Evolutionary conservation across 2,329 filamentous ascomycete genomes (phyloP), one percentile per base, ranked within the genome.

Genomic region (Myriosclerotinia curreyana): DNA sequence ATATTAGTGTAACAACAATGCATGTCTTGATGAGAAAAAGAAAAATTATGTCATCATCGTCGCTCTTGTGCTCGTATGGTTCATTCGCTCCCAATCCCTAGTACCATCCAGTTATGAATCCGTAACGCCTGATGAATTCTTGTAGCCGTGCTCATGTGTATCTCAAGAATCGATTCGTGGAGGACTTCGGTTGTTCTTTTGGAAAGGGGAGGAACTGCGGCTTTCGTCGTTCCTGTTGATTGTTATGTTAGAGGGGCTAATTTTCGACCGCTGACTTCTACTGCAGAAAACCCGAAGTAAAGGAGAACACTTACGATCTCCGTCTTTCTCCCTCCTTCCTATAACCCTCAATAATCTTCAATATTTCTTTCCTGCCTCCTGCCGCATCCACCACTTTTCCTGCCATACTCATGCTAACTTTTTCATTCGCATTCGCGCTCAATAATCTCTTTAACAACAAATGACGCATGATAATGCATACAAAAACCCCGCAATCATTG

Each of bases 401-500:
- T 6, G 84, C 86, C 84, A 98, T 89, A 73, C 90, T 95, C 95
- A 99, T 98, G 67, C 87, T 93, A 15, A 98, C 89, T 78, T 96
- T 96, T 75, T 94, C 87, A 67, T 86, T 85, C 3, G 90, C 87
- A 73, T 92, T 89, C 11, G 91, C 92, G 69, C 83, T 85, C 65
- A 99, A 79, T 31, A 99, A 81, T 64, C 91, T 82, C 77, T 92
- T 93, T 59, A 97, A 81, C 22, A 99, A 82, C n/a, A 99, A 79
- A 77, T 97, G 90, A 56, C 92, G 87, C 93, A 99, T 99, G 67
- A 94, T 83, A 69, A 98, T 84, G 76, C 95, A 98, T 3, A 99
- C 95, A 75, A 93, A 98, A 0, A 99, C 91, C 22, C 95, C 95
- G 71, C 95, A 99, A 77, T 99, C 95, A 74, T 86, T 94, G 34